phyloP scores from a whole-genome alignment of 2,329 filamentous ascomycete genomes.

The Verticillium dahliae region DNA sequence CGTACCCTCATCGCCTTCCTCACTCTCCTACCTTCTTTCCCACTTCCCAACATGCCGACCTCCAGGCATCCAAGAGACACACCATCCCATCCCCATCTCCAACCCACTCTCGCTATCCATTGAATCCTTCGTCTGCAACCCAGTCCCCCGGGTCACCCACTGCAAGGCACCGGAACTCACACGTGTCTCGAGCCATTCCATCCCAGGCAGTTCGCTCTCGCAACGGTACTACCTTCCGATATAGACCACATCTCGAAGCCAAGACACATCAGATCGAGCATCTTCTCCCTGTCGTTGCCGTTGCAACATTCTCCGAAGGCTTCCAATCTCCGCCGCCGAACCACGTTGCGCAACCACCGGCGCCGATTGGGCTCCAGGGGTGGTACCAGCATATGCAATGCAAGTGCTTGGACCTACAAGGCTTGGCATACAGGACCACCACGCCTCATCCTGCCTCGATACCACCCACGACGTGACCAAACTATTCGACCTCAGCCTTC shows the following conservation, averaged over 20 bases:
- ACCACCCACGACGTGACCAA: constrained; percentile 4
- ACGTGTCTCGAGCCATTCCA: background rate
- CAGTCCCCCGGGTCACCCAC: no score
- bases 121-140: no score
- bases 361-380: constrained; percentile 9
- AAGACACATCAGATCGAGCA: background rate
- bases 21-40: no score
- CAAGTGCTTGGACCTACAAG: background rate
- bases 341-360: constrained; percentile 7
- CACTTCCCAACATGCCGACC: no score
- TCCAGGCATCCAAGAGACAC: no score
- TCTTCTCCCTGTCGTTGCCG: background rate
- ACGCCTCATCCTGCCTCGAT: background rate
- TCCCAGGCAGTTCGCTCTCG: background rate
- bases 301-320: background rate
- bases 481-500: constrained; percentile 1
- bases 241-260: background rate
- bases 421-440: constrained; percentile 9
- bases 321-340: background rate
- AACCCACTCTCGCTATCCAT: no score
- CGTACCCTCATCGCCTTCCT: no score
- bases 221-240: background rate
- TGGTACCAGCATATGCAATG: background rate
- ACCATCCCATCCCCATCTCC: no score
- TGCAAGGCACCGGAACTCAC: background rate